Conservation (phyloP, 208 protist species). For the Leishmania gerbilli region DNA sequence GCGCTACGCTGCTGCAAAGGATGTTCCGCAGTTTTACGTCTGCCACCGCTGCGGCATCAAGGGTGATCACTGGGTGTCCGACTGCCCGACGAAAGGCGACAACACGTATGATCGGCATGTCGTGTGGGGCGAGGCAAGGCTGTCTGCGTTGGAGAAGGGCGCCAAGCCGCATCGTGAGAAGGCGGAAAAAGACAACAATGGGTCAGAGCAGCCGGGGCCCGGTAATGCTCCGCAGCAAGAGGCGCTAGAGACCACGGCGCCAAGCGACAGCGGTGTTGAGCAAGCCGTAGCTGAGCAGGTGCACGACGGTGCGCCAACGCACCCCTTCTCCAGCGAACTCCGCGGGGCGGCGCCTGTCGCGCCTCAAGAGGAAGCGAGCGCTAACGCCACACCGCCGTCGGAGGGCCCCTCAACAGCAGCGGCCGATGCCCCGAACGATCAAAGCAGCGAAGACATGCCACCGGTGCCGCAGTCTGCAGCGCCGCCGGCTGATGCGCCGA, state of each 20-base stretch:
- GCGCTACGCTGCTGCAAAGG: constrained; percentile 52
- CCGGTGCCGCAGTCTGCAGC: constrained; percentile 35
- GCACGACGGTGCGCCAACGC: neutral
- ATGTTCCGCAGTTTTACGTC: constrained; percentile 81
- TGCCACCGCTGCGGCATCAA: constrained; percentile 82
- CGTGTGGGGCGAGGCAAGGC: constrained; percentile 75
- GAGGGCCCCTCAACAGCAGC: neutral
- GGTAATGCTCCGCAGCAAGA: neutral
- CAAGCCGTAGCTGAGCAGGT: neutral
- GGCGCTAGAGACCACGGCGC: neutral
- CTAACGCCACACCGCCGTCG: neutral
- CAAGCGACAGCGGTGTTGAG: neutral
- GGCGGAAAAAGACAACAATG: neutral
- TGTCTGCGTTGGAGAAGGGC: constrained; percentile 8
- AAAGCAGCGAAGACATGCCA: constrained; percentile 39
- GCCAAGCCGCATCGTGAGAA: neutral
- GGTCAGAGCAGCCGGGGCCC: neutral
- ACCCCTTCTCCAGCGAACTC: neutral
- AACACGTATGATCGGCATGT: constrained; percentile 61
- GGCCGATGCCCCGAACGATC: neutral
- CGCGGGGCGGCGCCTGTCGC: neutral
- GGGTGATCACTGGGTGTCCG: constrained; percentile 72
- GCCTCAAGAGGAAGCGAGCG: neutral
- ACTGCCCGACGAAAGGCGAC: constrained; percentile 75
- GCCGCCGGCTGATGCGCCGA: constrained; percentile 5